Base-by-base conservation (phyloP, 2,329 filamentous ascomycete genomes). In the Pestalotiopsis fici region DNA sequence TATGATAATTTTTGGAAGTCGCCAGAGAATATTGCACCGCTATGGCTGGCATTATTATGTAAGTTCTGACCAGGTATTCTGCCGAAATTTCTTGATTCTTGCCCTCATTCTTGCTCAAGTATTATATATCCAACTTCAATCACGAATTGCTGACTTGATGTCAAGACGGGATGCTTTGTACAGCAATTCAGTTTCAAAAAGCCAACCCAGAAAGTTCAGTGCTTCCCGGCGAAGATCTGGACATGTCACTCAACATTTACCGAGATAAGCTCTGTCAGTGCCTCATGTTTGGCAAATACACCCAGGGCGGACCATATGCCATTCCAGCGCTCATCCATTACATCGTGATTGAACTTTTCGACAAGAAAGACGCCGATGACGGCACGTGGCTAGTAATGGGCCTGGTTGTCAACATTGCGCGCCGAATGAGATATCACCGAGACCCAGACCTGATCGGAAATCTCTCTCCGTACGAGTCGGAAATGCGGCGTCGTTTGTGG, bases 21-120 rank as follows among this genome's bases (percentile, higher is more conserved):
- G 12, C 81, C 81, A 3, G 66, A 71, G 2, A 70, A 70, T 0
- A 77, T 76, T 2, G 77, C 83, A 0, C 73, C 80, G 3, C 79
- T 81, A 66, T 86, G 83, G 83, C 64, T 86, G 12, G 83, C 81
- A 1, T 75, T 85, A 1, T 70, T 86, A 0, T 86, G 43, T 50
- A 50, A 50, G 43, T 50, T 11, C n/a, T 3, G 6, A 12, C 9
- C 43, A n/a, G 21, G 9, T n/a, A 9, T 3, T 23, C 43, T 21
- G 3, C 9, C 18, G 3, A 5, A 1, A 11, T 23, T 6, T 21
- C 18, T 18, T 21, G 18, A 9, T 7, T 4, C n/a, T 3, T 7
- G 9, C 21, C 18, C 21, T 21, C 3, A 50, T 5, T 23, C n/a
- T 50, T n/a, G 11, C 11, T 35, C 31, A 35, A 35, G 31, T 35